A percentile compares a stretch with the other conserved stretches of the same genome.
Evolutionary conservation across 2,329 filamentous ascomycete species (phyloP).

Genomic region (Lecanicillium sp.): DNA sequence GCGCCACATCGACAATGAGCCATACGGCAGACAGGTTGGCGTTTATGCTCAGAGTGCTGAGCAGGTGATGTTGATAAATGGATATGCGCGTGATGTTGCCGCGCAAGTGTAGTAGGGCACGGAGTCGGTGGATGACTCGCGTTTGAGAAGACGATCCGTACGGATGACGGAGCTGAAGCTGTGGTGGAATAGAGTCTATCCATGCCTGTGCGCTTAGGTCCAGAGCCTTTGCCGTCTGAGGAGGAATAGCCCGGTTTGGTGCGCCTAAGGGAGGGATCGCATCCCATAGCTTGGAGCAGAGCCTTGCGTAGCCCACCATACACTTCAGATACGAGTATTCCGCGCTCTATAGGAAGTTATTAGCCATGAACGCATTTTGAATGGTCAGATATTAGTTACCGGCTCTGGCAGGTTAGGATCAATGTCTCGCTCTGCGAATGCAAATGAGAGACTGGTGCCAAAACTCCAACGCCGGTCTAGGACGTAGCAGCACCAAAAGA

Average conservation of each 20-base stretch:
- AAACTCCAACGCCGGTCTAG: constrained; percentile 45
- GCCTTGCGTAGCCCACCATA: constrained; percentile 38
- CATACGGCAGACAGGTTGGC: constrained; percentile 25
- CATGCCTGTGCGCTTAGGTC: constrained; percentile 36
- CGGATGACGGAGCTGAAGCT: constrained; percentile 29
- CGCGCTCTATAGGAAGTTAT: constrained; percentile 15
- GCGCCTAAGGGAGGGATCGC: constrained; percentile 30
- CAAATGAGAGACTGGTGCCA: constrained; percentile 41
- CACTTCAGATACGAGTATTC: constrained; percentile 34
- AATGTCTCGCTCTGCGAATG: constrained; percentile 39
- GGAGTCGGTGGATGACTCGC: constrained; percentile 29
- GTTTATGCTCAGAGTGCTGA: constrained; percentile 28
- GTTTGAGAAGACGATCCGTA: constrained; percentile 28
- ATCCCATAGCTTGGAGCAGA: constrained; percentile 39
- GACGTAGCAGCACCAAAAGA: constrained; percentile 45
- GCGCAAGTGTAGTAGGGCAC: constrained; percentile 34
- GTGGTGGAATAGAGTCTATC: constrained; percentile 34
- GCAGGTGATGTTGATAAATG: constrained; percentile 34
- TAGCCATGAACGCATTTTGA: background rate
- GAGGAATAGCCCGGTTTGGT: constrained; percentile 23
- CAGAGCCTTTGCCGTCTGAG: constrained; percentile 30
- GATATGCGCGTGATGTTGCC: constrained; percentile 37
- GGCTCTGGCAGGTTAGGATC: constrained; percentile 39
- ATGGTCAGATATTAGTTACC: constrained; percentile 17
- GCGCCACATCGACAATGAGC: constrained; percentile 27